These are phyloP conservation scores for Claviceps maximensis DNA, from an alignment of 2,329 filamentous ascomycete species.

Conservation along the genomic window DNA sequence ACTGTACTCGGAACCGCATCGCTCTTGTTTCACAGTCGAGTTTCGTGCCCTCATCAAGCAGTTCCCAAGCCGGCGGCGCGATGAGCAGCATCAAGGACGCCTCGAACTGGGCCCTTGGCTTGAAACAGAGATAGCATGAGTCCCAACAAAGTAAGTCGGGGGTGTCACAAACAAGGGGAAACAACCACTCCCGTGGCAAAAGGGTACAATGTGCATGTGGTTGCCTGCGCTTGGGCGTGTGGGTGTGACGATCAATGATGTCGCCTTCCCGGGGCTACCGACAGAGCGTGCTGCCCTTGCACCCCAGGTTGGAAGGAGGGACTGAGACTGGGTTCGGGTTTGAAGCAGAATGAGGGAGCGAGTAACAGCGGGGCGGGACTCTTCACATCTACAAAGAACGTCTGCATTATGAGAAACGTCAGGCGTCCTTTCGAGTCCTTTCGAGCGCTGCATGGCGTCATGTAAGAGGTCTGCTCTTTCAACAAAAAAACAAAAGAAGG, in stretches of 20 bases:
- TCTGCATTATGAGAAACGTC: too few species aligned
- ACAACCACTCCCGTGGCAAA: background rate
- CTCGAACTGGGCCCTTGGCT: background rate
- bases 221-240: background rate
- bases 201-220: background rate
- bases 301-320: background rate
- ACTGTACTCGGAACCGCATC: background rate
- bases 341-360: background rate
- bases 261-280: constrained; percentile 1
- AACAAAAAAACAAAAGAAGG: background rate
- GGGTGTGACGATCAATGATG: background rate
- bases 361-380: background rate
- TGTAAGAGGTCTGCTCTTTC: background rate
- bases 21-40: background rate
- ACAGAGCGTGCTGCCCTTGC: background rate
- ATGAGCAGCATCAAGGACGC: background rate
- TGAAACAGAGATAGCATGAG: background rate
- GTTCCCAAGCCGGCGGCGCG: too few species aligned
- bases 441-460: background rate
- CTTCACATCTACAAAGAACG: background rate
- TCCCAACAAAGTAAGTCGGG: too few species aligned
- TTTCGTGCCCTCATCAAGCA: background rate
- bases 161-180: background rate
- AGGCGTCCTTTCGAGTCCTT: background rate
- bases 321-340: background rate